phyloP scores from a whole-genome alignment of 768 basidiomycete species.

The Favolaschia claudopus region DNA sequence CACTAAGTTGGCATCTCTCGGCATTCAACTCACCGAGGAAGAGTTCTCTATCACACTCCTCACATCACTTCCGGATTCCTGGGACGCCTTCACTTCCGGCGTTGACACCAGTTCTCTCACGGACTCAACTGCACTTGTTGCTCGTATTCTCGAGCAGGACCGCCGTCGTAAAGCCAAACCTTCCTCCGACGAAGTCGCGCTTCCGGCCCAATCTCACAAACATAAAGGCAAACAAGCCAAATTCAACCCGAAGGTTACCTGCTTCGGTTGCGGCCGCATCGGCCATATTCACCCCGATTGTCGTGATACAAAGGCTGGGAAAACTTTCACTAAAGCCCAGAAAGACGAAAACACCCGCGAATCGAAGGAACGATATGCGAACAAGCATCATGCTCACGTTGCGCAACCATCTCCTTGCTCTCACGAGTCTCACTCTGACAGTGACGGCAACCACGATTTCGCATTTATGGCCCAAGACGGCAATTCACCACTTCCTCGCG shows the following conservation, averaged over 20 bases:
- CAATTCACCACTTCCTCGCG: neutral
- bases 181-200: constrained; percentile 11
- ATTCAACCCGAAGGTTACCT: constrained; percentile 10
- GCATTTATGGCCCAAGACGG: constrained; percentile 7
- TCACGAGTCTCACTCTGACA: too few species aligned
- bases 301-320: constrained; percentile 10
- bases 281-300: constrained; percentile 16
- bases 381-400: constrained; percentile 2
- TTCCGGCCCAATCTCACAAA: neutral
- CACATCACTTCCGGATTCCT: constrained; percentile 41
- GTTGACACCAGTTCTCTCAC: constrained; percentile 29
- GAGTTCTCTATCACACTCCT: constrained; percentile 42
- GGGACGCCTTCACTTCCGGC: constrained; percentile 38
- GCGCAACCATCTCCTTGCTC: neutral
- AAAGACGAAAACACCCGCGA: constrained; percentile 9
- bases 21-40: constrained; percentile 28
- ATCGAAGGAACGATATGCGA: constrained; percentile 1
- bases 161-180: constrained; percentile 19
- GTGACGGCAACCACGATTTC: neutral
- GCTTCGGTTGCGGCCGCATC: constrained; percentile 17
- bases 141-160: constrained; percentile 35
- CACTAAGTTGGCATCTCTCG: constrained; percentile 33
- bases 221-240: neutral
- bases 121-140: constrained; percentile 28
- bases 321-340: constrained; percentile 7